Percentiles rank a stretch among this genome's conserved stretches.
Evolutionary conservation across 108 stramenopile species (phyloP).

Genomic region (Skeletonema costatum): DNA sequence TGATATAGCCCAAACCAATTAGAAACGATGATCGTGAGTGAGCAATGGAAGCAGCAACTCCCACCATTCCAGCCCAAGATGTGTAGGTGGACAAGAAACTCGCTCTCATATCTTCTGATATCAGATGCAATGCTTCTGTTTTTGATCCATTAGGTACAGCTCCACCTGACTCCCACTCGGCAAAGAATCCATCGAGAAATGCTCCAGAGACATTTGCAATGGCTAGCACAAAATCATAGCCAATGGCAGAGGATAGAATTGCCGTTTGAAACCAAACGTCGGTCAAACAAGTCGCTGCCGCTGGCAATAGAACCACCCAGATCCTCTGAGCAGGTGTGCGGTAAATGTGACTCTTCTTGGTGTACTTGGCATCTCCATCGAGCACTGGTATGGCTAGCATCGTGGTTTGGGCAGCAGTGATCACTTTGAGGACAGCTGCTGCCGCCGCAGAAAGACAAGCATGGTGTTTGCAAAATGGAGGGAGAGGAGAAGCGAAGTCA

Average conservation of each 20-base stretch:
- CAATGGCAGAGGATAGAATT: conserved; percentile 17
- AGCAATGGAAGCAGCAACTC: conserved; percentile 29
- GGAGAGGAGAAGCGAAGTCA: too few species aligned
- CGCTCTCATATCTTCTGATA: conserved; percentile 26
- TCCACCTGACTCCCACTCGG: conserved; percentile 25
- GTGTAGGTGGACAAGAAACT: conserved; percentile 32
- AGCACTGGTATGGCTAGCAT: conserved; percentile 3
- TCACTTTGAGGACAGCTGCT: too few species aligned
- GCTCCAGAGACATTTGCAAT: conserved; percentile 37
- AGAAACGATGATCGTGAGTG: conserved; percentile 9
- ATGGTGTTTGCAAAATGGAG: too few species aligned
- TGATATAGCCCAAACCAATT: conserved; percentile 22
- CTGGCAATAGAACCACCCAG: conserved; percentile 14
- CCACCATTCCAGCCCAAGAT: conserved; percentile 39
- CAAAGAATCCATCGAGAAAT: conserved; percentile 44
- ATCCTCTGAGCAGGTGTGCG: conserved; percentile 2
- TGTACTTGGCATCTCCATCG: conserved; percentile 26
- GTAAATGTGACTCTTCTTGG: conserved; percentile 16
- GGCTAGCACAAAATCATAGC: conserved; percentile 25
- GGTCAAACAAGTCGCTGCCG: conserved; percentile 28
- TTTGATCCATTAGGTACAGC: conserved; percentile 22
- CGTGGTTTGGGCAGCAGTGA: neutral
- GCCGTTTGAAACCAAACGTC: conserved; percentile 30
- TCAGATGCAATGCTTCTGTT: conserved; percentile 37
- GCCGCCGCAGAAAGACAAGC: too few species aligned